Conservation (phyloP, 2,329 filamentous ascomycete genomes). For the Dactylonectria estremocensis region DNA sequence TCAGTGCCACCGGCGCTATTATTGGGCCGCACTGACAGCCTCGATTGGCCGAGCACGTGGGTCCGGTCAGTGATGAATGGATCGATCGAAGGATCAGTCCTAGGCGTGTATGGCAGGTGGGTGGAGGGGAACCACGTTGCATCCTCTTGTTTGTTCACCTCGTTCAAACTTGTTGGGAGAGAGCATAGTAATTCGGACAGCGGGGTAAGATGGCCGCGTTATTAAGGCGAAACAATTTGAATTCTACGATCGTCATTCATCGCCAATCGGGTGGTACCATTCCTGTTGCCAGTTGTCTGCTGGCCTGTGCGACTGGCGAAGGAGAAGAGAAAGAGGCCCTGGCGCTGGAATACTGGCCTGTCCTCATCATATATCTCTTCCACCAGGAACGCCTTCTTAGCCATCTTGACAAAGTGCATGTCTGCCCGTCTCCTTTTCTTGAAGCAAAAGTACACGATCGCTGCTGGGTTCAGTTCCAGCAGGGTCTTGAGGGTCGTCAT, state of each 20-base stretch:
- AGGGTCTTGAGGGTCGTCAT: conserved; percentile 83
- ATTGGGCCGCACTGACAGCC: conserved; percentile 20
- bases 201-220: conserved; percentile 14
- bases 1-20: conserved; percentile 19
- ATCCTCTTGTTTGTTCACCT: conserved; percentile 32
- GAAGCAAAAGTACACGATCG: conserved; percentile 87
- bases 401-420: conserved; percentile 80
- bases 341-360: conserved; percentile 68
- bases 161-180: conserved; percentile 6
- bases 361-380: conserved; percentile 75
- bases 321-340: conserved; percentile 74
- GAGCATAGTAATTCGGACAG: conserved; percentile 28
- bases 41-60: conserved; percentile 18
- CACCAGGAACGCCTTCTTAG: conserved; percentile 76
- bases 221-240: conserved; percentile 40
- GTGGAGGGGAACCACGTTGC: conserved; percentile 33
- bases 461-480: conserved; percentile 78
- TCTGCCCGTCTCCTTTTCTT: conserved; percentile 91
- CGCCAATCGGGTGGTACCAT: conserved; percentile 36
- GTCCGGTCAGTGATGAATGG: conserved; percentile 22
- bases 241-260: conserved; percentile 36
- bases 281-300: conserved; percentile 32
- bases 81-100: conserved; percentile 24
- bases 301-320: conserved; percentile 61
- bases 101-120: background rate